These are phyloP conservation scores for Pseudoturritis turrita DNA, from an alignment of 345 rosid genomes.

Conservation along the genomic window DNA sequence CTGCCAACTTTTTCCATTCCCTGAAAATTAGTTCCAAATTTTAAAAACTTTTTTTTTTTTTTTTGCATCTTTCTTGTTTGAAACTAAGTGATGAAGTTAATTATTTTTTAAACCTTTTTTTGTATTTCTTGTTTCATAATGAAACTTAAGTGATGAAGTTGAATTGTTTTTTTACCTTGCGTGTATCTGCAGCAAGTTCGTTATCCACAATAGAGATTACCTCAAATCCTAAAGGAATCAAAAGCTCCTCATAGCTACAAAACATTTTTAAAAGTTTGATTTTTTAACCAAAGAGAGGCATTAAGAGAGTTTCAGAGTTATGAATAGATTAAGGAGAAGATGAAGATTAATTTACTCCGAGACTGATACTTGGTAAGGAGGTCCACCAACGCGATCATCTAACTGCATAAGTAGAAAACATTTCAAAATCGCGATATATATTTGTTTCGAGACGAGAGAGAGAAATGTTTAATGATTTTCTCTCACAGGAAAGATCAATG, in stretches of 20 bases:
- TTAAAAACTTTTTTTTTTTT: background rate
- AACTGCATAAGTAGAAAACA: constrained; percentile 2
- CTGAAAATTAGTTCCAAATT: constrained; percentile 25
- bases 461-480: background rate
- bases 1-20: constrained; percentile 77
- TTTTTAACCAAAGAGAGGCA: background rate
- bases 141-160: background rate
- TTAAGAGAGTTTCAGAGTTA: background rate
- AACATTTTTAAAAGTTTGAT: background rate
- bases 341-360: constrained; percentile 40
- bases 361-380: constrained; percentile 23
- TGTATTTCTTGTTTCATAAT: background rate
- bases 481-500: constrained; percentile 66
- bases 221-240: constrained; percentile 26
- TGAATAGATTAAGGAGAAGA: background rate
- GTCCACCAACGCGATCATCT: background rate
- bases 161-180: constrained; percentile 42
- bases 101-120: no score
- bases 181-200: constrained; percentile 34
- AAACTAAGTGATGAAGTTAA: background rate
- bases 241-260: constrained; percentile 16
- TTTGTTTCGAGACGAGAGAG: background rate
- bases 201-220: constrained; percentile 20
- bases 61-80: background rate
- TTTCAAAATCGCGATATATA: background rate